Evolutionary conservation across 257 asterid genomes (phyloP).

Genomic region (Coffea canephora): DNA sequence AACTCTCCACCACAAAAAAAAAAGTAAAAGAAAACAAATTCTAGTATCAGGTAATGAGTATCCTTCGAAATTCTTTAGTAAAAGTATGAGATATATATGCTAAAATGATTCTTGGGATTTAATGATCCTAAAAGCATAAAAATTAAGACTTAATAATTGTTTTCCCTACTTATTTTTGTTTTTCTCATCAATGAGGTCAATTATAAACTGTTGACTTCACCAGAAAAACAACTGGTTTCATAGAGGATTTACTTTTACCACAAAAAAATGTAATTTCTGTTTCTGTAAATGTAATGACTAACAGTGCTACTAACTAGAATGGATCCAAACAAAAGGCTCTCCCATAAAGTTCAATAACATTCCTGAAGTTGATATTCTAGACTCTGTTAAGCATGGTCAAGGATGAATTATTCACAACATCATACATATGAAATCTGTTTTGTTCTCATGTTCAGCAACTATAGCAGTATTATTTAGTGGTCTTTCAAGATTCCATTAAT

Average conservation of each 20-base stretch:
- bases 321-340: no score
- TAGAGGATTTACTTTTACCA: no score
- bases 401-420: background rate
- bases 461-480: background rate
- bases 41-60: background rate
- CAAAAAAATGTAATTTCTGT: no score
- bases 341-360: no score
- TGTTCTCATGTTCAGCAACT: background rate
- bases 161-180: no score
- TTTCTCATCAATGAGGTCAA: no score
- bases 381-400: background rate
- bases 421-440: no score
- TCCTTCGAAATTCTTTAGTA: background rate
- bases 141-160: background rate
- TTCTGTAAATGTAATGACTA: no score
- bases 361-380: no score
- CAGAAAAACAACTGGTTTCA: no score
- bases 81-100: background rate
- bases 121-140: background rate
- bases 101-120: background rate
- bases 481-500: background rate
- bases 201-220: no score
- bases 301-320: no score
- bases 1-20: background rate
- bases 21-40: background rate